phyloP scores from a whole-genome alignment of 2,329 filamentous ascomycete genomes.

The Cytospora piceae region DNA sequence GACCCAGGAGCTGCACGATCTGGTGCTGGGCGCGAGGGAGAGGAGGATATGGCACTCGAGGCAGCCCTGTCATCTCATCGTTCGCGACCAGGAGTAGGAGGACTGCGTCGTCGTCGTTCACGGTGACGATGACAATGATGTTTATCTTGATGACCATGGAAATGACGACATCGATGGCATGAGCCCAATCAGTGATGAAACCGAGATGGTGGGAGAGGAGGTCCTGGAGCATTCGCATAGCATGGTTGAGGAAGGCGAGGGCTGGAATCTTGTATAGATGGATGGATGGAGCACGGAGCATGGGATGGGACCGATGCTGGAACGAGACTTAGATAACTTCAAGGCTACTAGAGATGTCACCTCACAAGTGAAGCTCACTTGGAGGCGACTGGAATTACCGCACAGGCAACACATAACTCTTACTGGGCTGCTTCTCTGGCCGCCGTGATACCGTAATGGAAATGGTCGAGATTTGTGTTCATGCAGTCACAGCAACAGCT shows the following conservation, averaged over 20 bases:
- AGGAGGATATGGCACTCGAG: constrained; percentile 68
- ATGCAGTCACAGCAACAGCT: not conserved
- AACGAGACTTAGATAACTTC: not conserved
- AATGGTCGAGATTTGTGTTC: not conserved
- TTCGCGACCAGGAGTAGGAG: constrained; percentile 47
- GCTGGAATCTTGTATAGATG: constrained; percentile 10
- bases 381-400: not conserved
- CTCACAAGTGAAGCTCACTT: not conserved
- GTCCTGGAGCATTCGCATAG: not conserved
- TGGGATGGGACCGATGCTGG: not conserved
- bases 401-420: not conserved
- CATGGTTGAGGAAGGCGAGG: not conserved
- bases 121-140: not conserved
- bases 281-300: not conserved
- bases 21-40: constrained; percentile 61
- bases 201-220: not conserved
- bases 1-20: constrained; percentile 62
- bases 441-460: not conserved
- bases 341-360: not conserved
- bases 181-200: not conserved
- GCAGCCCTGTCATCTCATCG: constrained; percentile 58
- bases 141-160: not conserved
- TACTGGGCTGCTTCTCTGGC: not conserved
- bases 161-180: not conserved
- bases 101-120: not conserved